Evolutionary conservation across 257 asterid species (phyloP), one percentile per base, ranked within the genome.

Genomic region (Mentha longifolia): DNA sequence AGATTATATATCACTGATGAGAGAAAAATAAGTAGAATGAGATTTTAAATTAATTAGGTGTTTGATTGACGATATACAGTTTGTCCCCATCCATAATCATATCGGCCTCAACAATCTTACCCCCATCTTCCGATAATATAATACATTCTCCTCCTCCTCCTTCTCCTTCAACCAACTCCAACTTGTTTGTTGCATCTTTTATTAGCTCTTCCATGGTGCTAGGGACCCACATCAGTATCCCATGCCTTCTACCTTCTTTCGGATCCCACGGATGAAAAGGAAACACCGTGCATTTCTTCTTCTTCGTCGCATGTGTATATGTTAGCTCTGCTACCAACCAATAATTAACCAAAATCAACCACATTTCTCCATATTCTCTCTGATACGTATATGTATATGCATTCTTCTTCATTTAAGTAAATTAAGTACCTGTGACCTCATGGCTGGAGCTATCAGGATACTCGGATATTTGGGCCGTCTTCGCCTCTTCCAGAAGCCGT

Each of bases 181-280:
- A 83, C 59, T 85, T 80, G 45, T 76, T 65, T 4, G 87, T 70
- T 39, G 92, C 97, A 30, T 70, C 73, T 78, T 68, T 52, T 39
- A 84, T 83, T 33, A 92, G 92, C 78, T 86, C 96, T 75, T 81
- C 95, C 0, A 89, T 85, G 55, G 85, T 83, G 50, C 33, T 58
- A 49, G 98, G 94, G 60, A 92, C 81, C 98, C 98, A 90, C 78
- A 85, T 68, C 31, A 92, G 95, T 20, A 92, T 42, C 2, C 98
- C 98, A 12, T 64, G 77, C 72, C 64, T 88, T 77, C 86, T 72
- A 20, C 82, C 68, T 47, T 88, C 86, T 67, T 81, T 77, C 8
- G 84, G 49, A 63, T 86, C 85, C 91, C 87, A 91, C 60, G 97
- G 98, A 65, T 86, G 89, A 66, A 79, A 93, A 0, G 96, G 96